phyloP scores from a whole-genome alignment of 352 stramenopile species.

The Phytophthora lateralis region DNA sequence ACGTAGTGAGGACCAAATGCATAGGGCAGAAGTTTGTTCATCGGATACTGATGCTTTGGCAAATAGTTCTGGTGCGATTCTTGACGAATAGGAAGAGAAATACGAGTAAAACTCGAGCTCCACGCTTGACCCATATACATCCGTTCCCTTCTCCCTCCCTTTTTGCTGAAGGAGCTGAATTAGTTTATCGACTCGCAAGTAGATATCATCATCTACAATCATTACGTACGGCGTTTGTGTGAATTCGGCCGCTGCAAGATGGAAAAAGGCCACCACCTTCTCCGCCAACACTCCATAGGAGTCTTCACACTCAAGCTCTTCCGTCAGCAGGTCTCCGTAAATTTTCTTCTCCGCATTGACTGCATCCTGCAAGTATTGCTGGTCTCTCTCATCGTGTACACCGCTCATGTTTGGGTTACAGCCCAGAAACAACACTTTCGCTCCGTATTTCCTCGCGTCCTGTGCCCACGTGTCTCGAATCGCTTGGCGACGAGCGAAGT shows the following conservation, averaged over 20 bases:
- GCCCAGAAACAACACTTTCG: slow-evolving; percentile 14
- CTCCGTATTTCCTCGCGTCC: background rate
- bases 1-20: slow-evolving; percentile 49
- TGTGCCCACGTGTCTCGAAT: slow-evolving; percentile 44
- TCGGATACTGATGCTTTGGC: slow-evolving; percentile 37
- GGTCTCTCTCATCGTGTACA: background rate
- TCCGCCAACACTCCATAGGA: slow-evolving; percentile 45
- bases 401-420: slow-evolving; percentile 2
- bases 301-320: slow-evolving; percentile 53
- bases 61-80: slow-evolving; percentile 41
- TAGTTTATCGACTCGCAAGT: slow-evolving; percentile 36
- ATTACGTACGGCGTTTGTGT: slow-evolving; percentile 42
- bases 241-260: slow-evolving; percentile 23
- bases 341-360: slow-evolving; percentile 28
- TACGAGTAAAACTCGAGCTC: background rate
- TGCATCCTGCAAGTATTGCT: slow-evolving; percentile 2
- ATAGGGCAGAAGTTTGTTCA: slow-evolving; percentile 39
- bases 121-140: slow-evolving; percentile 9
- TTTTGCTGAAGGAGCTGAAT: background rate
- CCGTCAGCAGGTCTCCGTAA: slow-evolving; percentile 45
- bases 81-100: slow-evolving; percentile 24
- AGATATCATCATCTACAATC: slow-evolving; percentile 66
- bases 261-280: slow-evolving; percentile 56
- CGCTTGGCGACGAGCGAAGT: slow-evolving; percentile 30
- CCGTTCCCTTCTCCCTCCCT: slow-evolving; percentile 3